Conservation (phyloP, 2,329 filamentous ascomycete genomes). For the Aspergillus thermomutatus region DNA sequence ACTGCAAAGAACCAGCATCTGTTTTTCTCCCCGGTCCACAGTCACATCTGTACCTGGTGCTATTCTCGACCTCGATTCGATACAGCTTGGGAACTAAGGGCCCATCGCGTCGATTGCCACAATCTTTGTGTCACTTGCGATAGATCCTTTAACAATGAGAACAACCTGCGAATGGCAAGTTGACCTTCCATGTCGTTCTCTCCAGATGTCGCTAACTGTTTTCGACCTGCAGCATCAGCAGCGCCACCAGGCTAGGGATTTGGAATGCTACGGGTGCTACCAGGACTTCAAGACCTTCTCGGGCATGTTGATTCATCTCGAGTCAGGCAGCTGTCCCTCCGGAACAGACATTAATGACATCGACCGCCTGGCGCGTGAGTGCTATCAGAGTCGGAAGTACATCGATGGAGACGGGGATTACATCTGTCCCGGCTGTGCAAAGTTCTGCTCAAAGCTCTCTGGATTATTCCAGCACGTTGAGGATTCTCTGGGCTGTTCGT, state of each 20-base stretch:
- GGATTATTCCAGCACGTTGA: slow-evolving; percentile 2
- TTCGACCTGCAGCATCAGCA: slow-evolving; percentile 6
- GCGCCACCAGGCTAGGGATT: slow-evolving; percentile 5
- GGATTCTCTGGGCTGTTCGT: neutral
- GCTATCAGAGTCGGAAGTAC: slow-evolving; percentile 1
- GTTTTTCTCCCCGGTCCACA: slow-evolving; percentile 1
- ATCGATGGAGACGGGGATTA: neutral
- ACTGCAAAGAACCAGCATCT: slow-evolving; percentile 7
- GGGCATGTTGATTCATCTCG: slow-evolving; percentile 8
- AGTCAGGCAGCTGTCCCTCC: slow-evolving; percentile 5
- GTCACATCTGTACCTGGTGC: slow-evolving; percentile 6
- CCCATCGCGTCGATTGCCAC: slow-evolving; percentile 2
- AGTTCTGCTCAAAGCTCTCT: neutral
- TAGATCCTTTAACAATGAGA: slow-evolving; percentile 8
- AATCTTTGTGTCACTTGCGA: slow-evolving; percentile 6
- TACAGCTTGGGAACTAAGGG: slow-evolving; percentile 5
- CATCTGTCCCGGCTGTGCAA: neutral
- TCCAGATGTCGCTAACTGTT: slow-evolving; percentile 1
- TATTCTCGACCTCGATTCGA: slow-evolving; percentile 3
- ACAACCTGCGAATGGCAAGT: slow-evolving; percentile 10
- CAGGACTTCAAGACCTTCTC: slow-evolving; percentile 7
- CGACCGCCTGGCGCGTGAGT: neutral
- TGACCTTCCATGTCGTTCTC: slow-evolving; percentile 2
- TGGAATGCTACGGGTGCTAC: slow-evolving; percentile 9
- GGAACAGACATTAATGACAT: neutral